Evolutionary conservation across 768 basidiomycete species (phyloP), one percentile per base, ranked within the genome.

Genomic region (Tulasnella sp.): DNA sequence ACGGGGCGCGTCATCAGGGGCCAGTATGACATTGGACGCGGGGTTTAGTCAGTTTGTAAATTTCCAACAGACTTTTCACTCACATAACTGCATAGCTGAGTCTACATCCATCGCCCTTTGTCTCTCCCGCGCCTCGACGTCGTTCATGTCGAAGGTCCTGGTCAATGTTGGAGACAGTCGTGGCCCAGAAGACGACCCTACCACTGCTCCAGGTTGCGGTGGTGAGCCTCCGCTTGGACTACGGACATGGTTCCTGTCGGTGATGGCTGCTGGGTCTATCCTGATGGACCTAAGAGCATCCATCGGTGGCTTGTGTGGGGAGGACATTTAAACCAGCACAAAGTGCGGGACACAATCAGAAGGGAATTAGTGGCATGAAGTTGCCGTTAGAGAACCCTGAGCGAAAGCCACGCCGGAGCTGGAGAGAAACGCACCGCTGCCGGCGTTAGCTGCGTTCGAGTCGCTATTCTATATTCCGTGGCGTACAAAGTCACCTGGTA

Each of bases 41-140:
- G 29, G 45, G 8, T 17, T 23, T 32, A 53, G 3, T 29, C 34
- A 15, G 34, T 38, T 38, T 38, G 34, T 38, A 38, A 38, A 38
- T 38, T 38, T 17, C 11, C 4, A 15, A n/a, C 21, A 13, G 42
- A 61, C 15, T 44, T 19, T 42, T 30, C 5, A 70, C 73, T 63
- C 53, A 74, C 74, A 73, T 63, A 75, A 71, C 56, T 69, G 89
- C 86, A 91, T 90, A 19, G 75, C 75, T 50, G 67, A 69, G 67
- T 94, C 92, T 0, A 88, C 88, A 67, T 97, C 94, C 85, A 96
- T 88, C 4, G 89, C 83, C 34, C 87, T 80, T 75, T 97, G 93
- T 19, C 93, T 82, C 70, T 96, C 92, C 56, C 84, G 76, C 19
- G 81, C 81, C 55, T 87, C 80, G 0, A 85, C 30, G 17, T 55